Base-by-base conservation (phyloP, 2,329 filamentous ascomycete species). In the Epichloe hybrida region DNA sequence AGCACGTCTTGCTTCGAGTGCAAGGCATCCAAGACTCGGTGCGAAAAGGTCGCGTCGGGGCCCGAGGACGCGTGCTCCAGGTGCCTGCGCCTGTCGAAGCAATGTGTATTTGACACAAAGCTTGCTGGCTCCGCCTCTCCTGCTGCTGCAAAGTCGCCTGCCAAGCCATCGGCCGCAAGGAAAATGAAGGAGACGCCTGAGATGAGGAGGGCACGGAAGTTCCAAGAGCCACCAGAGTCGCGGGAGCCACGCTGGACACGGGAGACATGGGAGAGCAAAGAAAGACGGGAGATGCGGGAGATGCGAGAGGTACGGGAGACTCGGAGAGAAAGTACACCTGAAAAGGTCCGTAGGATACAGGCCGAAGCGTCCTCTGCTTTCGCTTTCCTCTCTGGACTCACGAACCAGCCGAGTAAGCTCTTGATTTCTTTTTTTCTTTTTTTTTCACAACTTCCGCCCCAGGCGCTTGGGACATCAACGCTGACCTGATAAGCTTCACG, bases 61-160 rank as follows among this genome's bases (percentile, higher is more conserved):
- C 43, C 45, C 13, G 45, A 31, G 12, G 50, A 51, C 27, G 34
- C 39, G 5, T 51, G 50, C 23, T 46, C 38, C 2, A 39, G 50
- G 12, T 51, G 50, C 31, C 12, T 48, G 9, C 50, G 50, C 20
- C 27, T 47, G 37, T 39, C 34, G 8, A 51, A 51, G 44, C 50
- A 43, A n/a, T 51, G 50, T 41, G n/a, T 51, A 12, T 51, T 51
- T 37, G 50, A 51, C 13, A 27, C 43, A 9, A 50, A 50, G 39
- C n/a, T 17, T 9, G 42, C 49, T 3, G 34, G 17, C 12, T n/a
- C 8, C 5, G 41, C 21, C 21, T 13, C 41, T 27, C 11, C 17
- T 8, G 34, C 17, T 8, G 34, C 17, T 12, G 17, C 17, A 4
- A 46, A 46, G 5, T 23, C 44, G 12, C n/a, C 43, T 4, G 49